A percentile compares a stretch with the other conserved stretches of the same genome.
Conservation (phyloP, 805 yeast species). For the Nakazawaea wyomingensis region DNA sequence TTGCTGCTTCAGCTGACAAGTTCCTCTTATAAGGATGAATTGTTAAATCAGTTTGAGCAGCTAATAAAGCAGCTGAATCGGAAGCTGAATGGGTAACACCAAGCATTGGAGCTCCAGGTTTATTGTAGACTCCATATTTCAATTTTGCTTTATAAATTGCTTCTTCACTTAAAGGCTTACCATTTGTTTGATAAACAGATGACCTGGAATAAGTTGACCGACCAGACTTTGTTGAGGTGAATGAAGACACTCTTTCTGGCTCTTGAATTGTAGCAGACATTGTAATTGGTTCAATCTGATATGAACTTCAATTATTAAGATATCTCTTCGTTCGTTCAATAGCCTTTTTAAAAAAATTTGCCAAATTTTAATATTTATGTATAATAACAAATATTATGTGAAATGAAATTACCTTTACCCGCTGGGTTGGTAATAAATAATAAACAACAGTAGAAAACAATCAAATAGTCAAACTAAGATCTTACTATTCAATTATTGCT, state of each 20-base stretch:
- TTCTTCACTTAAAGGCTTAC: constrained; percentile 67
- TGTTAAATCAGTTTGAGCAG: constrained; percentile 59
- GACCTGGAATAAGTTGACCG: constrained; percentile 20
- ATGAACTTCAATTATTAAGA: no score
- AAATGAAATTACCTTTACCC: no score
- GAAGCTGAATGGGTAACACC: constrained; percentile 70
- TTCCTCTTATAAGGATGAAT: constrained; percentile 61
- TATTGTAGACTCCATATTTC: constrained; percentile 58
- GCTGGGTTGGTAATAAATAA: no score
- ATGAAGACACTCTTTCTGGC: constrained; percentile 10
- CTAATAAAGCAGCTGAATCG: constrained; percentile 73
- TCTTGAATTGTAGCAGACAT: constrained; percentile 9
- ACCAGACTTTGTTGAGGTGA: constrained; percentile 10
- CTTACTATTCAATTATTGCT: no score
- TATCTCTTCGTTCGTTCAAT: no score
- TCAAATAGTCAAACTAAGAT: no score
- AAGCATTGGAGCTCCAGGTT: constrained; percentile 44
- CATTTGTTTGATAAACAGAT: constrained; percentile 60
- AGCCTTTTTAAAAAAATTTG: no score
- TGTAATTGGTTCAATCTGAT: no score
- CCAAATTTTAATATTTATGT: no score
- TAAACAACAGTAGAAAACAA: no score
- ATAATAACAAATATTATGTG: no score
- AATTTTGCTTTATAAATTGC: constrained; percentile 72
- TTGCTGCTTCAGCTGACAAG: constrained; percentile 58